Evolutionary conservation across 1,139 yeast genomes (phyloP), one percentile per base, ranked within the genome.

Genomic region (Arxiozyma telluris): DNA sequence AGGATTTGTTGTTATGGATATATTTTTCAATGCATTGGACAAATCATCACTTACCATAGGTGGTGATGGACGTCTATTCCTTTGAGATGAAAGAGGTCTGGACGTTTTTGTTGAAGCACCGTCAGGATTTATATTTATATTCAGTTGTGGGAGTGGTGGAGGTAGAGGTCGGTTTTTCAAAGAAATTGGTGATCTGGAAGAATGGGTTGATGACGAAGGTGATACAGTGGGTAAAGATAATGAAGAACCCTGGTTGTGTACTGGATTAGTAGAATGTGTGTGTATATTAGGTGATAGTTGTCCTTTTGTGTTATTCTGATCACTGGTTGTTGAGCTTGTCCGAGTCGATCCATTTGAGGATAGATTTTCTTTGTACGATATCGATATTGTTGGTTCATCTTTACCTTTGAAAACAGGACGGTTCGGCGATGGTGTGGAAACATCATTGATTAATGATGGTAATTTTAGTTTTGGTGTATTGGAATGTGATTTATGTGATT

Each of bases 391-490:
- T 20, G 23, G 41, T 44, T 43, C 49, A n/a, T 23, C 38, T n/a
- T 47, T 18, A 44, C 34, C 30, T 49, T 30, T 11, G 30, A 44
- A 34, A 34, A 23, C 22, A 8, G 51, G 22, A 9, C 9, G 22
- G 44, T 44, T 44, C 20, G 52, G 45, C 7, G 46, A 49, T 21
- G 49, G 44, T n/a, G 43, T 47, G 9, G 52, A 53, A 44, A 50
- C 56, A 47, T 53, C 54, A 47, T 60, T 63, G 41, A 57, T 47
- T 34, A 61, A 39, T 1, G 62, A 52, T 22, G 71, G 71, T 50
- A 67, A 57, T n/a, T 60, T 59, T 39, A 67, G 54, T 51, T 60
- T 64, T 21, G 71, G 71, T 18, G 67, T 59, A 39, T 60, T 64
- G 1, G 58, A 49, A 52, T 64, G 66, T 17, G 61, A 53, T 53